Evolutionary conservation across 2,329 filamentous ascomycete genomes (phyloP).

Genomic region (Diaporthe australafricana): DNA sequence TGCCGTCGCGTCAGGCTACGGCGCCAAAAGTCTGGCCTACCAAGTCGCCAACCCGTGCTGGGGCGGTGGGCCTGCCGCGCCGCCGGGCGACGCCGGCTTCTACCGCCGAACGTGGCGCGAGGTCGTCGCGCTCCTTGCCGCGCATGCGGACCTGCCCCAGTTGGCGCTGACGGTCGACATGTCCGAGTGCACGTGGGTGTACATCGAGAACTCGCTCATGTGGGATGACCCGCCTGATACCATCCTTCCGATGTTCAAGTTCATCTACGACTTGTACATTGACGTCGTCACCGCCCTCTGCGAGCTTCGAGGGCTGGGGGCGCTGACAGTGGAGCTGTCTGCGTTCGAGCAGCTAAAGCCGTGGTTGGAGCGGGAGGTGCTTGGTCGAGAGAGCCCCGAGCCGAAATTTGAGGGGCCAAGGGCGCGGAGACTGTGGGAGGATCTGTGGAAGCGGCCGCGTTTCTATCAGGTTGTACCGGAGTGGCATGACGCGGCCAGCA

Average conservation of each 20-base stretch:
- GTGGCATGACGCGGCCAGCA: slow-evolving; percentile 15
- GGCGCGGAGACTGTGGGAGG: background rate
- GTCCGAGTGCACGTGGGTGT: background rate
- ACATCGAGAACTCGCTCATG: background rate
- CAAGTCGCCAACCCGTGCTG: background rate
- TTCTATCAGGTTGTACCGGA: background rate
- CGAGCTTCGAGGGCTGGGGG: background rate
- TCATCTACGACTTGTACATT: slow-evolving; percentile 21
- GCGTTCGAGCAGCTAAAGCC: background rate
- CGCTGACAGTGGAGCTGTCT: background rate
- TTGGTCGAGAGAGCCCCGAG: background rate
- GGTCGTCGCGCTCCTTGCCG: background rate
- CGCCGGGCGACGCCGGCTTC: background rate
- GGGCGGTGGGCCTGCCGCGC: background rate
- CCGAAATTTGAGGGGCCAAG: background rate
- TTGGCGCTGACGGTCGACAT: background rate
- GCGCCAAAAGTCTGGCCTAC: background rate
- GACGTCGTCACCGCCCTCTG: slow-evolving; percentile 13
- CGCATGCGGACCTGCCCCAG: background rate
- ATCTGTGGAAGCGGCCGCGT: background rate
- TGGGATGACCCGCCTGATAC: background rate
- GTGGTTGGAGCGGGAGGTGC: slow-evolving; percentile 26
- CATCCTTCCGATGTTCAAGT: background rate
- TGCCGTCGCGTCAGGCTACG: background rate
- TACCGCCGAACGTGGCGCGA: background rate